Conservation (phyloP, 768 basidiomycete genomes). For the Cystofilobasidium ferigula region DNA sequence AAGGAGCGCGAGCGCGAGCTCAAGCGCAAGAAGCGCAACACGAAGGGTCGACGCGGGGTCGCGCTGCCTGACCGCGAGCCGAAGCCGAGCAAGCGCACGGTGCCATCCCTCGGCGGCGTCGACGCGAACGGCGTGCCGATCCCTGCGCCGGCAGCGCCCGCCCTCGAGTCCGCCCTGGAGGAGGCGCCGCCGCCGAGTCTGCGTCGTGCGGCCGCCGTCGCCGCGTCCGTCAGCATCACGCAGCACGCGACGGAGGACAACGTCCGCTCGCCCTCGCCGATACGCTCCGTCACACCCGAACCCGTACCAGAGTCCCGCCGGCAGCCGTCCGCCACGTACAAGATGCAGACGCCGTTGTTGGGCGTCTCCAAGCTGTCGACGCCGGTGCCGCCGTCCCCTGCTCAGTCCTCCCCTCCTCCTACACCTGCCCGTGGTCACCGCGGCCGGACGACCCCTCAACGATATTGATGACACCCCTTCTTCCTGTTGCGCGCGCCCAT, state of each 20-base stretch:
- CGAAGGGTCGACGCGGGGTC: conserved; percentile 67
- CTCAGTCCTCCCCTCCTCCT: neutral
- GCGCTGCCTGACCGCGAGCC: conserved; percentile 86
- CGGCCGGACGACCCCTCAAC: no score
- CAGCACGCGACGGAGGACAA: conserved; percentile 49
- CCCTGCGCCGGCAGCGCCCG: conserved; percentile 12
- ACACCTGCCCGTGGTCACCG: neutral
- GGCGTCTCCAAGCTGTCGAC: neutral
- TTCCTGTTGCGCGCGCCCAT: no score
- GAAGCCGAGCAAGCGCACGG: conserved; percentile 78
- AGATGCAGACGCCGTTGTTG: neutral
- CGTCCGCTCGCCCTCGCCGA: neutral
- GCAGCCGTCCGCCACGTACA: neutral
- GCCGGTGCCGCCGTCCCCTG: neutral
- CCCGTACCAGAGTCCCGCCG: neutral
- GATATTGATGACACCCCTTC: no score
- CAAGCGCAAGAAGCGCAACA: conserved; percentile 58
- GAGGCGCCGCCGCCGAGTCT: conserved; percentile 35
- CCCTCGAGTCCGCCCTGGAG: neutral
- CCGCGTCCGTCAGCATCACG: conserved; percentile 71
- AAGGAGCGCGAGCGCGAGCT: conserved; percentile 89
- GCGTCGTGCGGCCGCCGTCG: conserved; percentile 73
- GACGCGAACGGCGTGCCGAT: conserved; percentile 17
- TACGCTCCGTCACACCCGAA: neutral
- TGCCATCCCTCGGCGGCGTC: conserved; percentile 58